Evolutionary conservation across 1,284 basidiomycete species (phyloP), one percentile per base, ranked within the genome.

Genomic region (Mycena sp.): DNA sequence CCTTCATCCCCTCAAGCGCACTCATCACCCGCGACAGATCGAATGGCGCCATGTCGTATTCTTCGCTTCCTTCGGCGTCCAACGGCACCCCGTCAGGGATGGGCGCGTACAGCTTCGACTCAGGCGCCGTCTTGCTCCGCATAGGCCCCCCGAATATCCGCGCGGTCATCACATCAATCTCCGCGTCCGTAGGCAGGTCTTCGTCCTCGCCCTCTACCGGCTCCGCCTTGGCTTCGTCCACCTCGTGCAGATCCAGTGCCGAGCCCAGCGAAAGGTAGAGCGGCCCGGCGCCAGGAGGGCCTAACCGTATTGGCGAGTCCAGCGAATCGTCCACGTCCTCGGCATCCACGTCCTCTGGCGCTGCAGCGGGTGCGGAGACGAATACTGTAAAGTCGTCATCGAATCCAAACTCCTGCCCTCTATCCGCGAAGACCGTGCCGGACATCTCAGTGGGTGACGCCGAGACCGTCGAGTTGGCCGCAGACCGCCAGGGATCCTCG

Each of bases 371-470:
- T 19, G 85, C 88, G 21, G 87, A 86, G 17, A 92, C 82, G 67
- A 91, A 92, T 29, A 86, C 86, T 1, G 87, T 83, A 72, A 93
- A 93, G 73, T 93, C 90, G 70, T 93, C 92, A 58, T 93, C 92
- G 69, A 93, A 93, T 6, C 84, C 83, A 65, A 61, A 58, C 49
- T 61, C 61, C 21, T 55, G 51, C 23, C 35, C 43, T 23, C 43
- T 19, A 49, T 55, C 56, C 11, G 58, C 49, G 48, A 51, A 62
- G 26, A 11, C 40, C 21, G 61, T 30, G 16, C 54, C 35, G 14
- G 67, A 72, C 16, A 69, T 61, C 21, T 68, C 63, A 54, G 68
- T 72, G 1, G 74, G 75, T 40, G 74, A 78, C 25, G 58, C 30
- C 23, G 63, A 59, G 26, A 73, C 58, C 9, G 54, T 63, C 40